Conservation (phyloP, 1,284 basidiomycete genomes). For the Cryptococcus sp. region DNA sequence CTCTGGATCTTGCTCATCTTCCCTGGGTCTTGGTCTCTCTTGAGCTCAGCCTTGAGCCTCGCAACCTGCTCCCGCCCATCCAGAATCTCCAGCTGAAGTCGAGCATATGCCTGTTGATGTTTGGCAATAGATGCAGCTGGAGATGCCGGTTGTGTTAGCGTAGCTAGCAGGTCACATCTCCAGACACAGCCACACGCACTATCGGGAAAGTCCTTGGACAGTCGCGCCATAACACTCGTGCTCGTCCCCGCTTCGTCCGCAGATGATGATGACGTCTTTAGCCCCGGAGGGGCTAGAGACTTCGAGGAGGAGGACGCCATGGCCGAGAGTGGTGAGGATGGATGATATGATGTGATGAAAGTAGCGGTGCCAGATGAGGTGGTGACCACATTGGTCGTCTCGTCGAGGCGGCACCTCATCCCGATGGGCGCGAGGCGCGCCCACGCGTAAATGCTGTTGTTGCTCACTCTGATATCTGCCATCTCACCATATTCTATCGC, state of each 20-base stretch:
- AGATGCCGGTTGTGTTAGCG: not conserved
- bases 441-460: too few species aligned
- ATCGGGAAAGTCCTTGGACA: conserved; percentile 27
- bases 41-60: conserved; percentile 62
- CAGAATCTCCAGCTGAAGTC: conserved; percentile 43
- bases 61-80: conserved; percentile 61
- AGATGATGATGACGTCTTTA: not conserved
- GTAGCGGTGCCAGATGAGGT: not conserved
- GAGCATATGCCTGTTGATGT: conserved; percentile 43
- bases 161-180: not conserved
- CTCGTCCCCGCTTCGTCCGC: not conserved
- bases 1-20: conserved; percentile 85
- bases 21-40: conserved; percentile 72
- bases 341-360: not conserved
- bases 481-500: not conserved
- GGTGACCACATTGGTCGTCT: too few species aligned
- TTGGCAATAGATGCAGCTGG: conserved; percentile 33
- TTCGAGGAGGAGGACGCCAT: not conserved
- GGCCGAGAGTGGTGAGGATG: not conserved
- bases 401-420: too few species aligned
- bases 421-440: too few species aligned
- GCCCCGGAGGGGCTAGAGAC: not conserved
- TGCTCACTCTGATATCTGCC: not conserved
- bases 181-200: conserved; percentile 17
- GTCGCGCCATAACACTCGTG: conserved; percentile 24